These are phyloP conservation scores for Ulota crispa DNA, from an alignment of 225 moss, liverwort and hornwort genomes.

Conservation along the genomic window DNA sequence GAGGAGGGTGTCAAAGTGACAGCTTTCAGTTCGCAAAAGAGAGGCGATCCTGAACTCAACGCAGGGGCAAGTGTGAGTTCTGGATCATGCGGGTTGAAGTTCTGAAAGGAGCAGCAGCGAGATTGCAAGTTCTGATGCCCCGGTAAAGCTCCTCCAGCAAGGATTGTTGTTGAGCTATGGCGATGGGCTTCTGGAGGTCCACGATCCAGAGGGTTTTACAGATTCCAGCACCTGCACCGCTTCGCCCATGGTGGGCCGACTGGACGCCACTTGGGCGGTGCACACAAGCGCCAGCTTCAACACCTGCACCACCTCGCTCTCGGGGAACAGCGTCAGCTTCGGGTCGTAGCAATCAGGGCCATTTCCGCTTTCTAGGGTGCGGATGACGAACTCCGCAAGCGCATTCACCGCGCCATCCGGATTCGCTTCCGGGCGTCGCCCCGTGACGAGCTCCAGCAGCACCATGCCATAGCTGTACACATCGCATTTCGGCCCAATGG, in stretches of 20 bases:
- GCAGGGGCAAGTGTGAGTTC: neutral
- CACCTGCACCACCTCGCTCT: slow-evolving; percentile 86
- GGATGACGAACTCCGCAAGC: slow-evolving; percentile 74
- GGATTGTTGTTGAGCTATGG: slow-evolving; percentile 24
- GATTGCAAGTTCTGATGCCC: neutral
- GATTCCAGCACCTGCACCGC: slow-evolving; percentile 95
- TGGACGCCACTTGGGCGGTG: slow-evolving; percentile 65
- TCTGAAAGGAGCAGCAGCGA: neutral
- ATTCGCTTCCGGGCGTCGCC: slow-evolving; percentile 66
- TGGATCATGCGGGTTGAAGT: neutral
- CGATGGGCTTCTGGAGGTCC: slow-evolving; percentile 64
- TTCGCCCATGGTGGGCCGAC: slow-evolving; percentile 82
- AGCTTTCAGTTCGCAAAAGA: neutral
- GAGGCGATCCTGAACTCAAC: neutral
- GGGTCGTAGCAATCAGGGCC: slow-evolving; percentile 81
- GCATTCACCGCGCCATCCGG: slow-evolving; percentile 54
- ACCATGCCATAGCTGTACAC: slow-evolving; percentile 96
- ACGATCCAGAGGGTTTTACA: slow-evolving; percentile 66
- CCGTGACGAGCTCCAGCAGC: slow-evolving; percentile 90
- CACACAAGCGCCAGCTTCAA: slow-evolving; percentile 89
- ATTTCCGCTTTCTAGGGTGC: slow-evolving; percentile 67
- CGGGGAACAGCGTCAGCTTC: slow-evolving; percentile 54
- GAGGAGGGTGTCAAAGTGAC: neutral
- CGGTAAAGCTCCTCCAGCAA: neutral
- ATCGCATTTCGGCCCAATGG: slow-evolving; percentile 78